phyloP scores from a whole-genome alignment of 2,329 filamentous ascomycete genomes.

The Penicillium palitans region DNA sequence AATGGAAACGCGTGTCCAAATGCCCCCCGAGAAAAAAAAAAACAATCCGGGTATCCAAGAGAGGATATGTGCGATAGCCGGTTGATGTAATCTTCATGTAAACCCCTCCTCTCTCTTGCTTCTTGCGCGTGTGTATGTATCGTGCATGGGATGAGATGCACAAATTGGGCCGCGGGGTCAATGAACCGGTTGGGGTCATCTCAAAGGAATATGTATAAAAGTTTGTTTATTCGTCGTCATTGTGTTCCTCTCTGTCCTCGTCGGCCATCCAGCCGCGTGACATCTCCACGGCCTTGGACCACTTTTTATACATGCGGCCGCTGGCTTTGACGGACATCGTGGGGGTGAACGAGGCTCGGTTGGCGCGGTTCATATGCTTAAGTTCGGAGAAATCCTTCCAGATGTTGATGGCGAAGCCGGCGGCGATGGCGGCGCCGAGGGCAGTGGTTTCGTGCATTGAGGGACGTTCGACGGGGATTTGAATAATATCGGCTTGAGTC shows the following conservation, averaged over 20 bases:
- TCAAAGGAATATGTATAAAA: conserved; percentile 15
- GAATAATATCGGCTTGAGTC: conserved; percentile 81
- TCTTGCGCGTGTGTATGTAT: background rate
- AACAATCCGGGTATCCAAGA: conserved; percentile 7
- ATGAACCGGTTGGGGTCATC: background rate
- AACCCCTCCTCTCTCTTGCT: background rate
- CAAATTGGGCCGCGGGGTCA: background rate
- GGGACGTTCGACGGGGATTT: conserved; percentile 79
- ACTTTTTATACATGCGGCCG: conserved; percentile 65
- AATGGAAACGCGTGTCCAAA: conserved; percentile 16
- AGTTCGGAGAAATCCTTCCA: conserved; percentile 77
- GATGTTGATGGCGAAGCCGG: conserved; percentile 75
- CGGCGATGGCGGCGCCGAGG: conserved; percentile 83
- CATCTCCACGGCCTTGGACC: conserved; percentile 78
- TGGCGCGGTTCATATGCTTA: conserved; percentile 68
- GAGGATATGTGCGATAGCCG: conserved; percentile 9
- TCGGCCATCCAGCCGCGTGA: conserved; percentile 65
- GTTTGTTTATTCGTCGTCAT: conserved; percentile 26
- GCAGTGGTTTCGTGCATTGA: conserved; percentile 90
- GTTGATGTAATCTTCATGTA: conserved; percentile 3
- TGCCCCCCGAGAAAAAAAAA: conserved; percentile 3
- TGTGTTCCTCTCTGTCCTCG: conserved; percentile 28
- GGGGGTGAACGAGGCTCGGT: conserved; percentile 69
- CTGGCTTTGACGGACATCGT: conserved; percentile 61
- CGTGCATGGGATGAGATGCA: conserved; percentile 3